Base-by-base conservation (phyloP, 495 filamentous ascomycete species). In the Tuber borchii region DNA sequence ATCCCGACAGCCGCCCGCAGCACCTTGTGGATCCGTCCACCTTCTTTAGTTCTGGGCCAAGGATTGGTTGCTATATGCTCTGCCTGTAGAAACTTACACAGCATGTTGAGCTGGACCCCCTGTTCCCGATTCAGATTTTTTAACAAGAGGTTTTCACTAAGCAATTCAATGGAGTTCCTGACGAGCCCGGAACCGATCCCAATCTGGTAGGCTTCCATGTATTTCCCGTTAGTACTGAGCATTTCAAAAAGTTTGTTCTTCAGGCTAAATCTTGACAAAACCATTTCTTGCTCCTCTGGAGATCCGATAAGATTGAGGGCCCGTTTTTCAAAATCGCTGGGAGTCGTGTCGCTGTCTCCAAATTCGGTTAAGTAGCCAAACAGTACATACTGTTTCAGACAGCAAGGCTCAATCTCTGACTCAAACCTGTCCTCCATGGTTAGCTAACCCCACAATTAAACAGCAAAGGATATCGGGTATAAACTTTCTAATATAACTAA, bases 41-140 rank as follows among this genome's bases (percentile, higher is more conserved):
- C 34, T 16, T 20, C 44, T 26, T 45, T 26, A 10, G 71, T 2
- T 14, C 31, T 69, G 31, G 22, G 74, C 34, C 20, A 31, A 9
- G 20, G 31, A 39, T 22, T 61, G 26, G 74, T 2, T 7, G 72
- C 40, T 37, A 72, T 8, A 46, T 71, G 1, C 12, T 17, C 26
- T 34, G 69, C 76, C 39, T 69, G 76, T 34, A 79, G 14, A 39
- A 78, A 79, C 8, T 39, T 20, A 40, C 71, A 71, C n/a, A 74
- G 26, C 8, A n/a, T 31, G 22, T 2, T 7, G 26, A 78, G 26
- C 16, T 31, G 16, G 7, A 69, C 37, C 16, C 34, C n/a, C 20
- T 65, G 12, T 43, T 40, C 43, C 48, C 4, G n/a, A 34, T 43
- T 10, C 9, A 45, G 31, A n/a, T 31, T 14, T 2, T 31, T 31